Conservation (phyloP, 208 protist genomes). For the Wallacemonas rigidus region DNA sequence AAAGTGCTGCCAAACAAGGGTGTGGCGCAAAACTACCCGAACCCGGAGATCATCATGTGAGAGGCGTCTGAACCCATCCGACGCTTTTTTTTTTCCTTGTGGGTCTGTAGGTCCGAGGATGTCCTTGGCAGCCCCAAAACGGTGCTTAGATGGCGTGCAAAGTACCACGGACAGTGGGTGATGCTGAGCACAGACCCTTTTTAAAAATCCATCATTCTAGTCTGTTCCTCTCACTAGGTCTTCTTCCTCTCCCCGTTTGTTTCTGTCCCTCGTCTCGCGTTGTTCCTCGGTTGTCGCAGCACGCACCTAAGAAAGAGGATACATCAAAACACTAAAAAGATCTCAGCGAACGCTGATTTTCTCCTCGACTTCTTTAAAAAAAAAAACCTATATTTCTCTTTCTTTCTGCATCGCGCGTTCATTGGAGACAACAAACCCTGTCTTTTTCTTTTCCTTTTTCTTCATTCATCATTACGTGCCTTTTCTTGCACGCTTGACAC, state of each 20-base stretch:
- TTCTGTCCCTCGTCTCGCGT: too few species aligned
- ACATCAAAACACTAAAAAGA: not conserved
- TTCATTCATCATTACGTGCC: not conserved
- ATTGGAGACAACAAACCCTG: not conserved
- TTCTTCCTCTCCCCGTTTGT: too few species aligned
- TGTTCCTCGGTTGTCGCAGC: too few species aligned
- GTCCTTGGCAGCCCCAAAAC: too few species aligned
- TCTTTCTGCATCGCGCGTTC: not conserved
- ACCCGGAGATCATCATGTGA: conserved; percentile 95
- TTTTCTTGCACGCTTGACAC: too few species aligned
- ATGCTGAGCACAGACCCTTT: too few species aligned
- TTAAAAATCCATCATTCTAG: too few species aligned
- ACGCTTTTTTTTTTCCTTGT: not conserved
- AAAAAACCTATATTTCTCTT: not conserved
- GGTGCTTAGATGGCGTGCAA: too few species aligned
- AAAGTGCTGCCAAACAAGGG: conserved; percentile 96
- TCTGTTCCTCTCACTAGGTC: too few species aligned
- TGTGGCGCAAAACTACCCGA: conserved; percentile 78
- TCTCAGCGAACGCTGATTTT: not conserved
- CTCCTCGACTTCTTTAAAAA: not conserved
- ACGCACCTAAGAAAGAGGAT: not conserved
- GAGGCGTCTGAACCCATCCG: conserved; percentile 9
- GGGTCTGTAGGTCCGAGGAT: not conserved
- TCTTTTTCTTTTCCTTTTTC: not conserved
- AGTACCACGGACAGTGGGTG: too few species aligned